These are phyloP conservation scores for Aspergillus fischeri DNA, from an alignment of 2,329 filamentous ascomycete species.

Conservation along the genomic window DNA sequence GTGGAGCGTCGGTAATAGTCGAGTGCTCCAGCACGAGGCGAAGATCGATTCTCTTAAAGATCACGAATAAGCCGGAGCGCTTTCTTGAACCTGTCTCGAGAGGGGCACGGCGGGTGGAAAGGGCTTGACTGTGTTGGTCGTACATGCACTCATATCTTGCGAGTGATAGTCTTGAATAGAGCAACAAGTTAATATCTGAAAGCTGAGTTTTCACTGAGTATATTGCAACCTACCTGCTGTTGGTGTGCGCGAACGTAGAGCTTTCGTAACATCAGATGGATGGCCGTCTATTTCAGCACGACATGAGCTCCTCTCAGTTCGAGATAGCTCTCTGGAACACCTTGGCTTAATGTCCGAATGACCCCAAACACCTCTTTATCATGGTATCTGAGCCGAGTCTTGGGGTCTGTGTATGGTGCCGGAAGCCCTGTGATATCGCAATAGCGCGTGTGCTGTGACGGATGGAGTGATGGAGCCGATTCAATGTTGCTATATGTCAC, in stretches of 20 bases:
- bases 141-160: conserved; percentile 50
- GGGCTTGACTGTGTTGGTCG: conserved; percentile 93
- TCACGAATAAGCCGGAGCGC: conserved; percentile 99
- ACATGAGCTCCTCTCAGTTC: conserved; percentile 90
- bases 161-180: conserved; percentile 1
- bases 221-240: conserved; percentile 2
- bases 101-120: conserved; percentile 80
- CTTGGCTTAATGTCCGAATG: conserved; percentile 75
- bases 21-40: conserved; percentile 69
- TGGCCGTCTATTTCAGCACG: conserved; percentile 67
- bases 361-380: conserved; percentile 86
- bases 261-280: background rate
- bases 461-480: conserved; percentile 77
- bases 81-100: conserved; percentile 77
- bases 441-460: conserved; percentile 78
- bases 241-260: background rate
- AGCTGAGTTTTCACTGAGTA: background rate
- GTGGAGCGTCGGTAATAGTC: conserved; percentile 70
- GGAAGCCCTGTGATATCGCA: conserved; percentile 93
- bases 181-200: conserved; percentile 1
- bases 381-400: conserved; percentile 88
- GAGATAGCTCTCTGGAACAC: conserved; percentile 80
- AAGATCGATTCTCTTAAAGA: conserved; percentile 61
- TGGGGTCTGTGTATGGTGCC: conserved; percentile 91
- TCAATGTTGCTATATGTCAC: conserved; percentile 97